Base-by-base conservation (phyloP, 306 rosid species). In the Cucurbita argyrosperma region DNA sequence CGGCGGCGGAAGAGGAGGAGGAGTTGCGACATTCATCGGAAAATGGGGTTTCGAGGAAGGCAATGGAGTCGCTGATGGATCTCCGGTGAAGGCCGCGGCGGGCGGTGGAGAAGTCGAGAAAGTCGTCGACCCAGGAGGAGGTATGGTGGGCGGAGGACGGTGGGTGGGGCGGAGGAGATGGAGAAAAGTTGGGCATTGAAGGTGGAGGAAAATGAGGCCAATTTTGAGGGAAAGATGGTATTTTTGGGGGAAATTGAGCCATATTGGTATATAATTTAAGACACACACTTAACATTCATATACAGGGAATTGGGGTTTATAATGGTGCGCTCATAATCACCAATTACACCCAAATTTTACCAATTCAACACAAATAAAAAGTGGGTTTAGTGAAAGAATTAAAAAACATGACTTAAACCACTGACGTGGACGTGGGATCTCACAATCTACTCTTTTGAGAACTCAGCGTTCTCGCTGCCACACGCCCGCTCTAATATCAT, bases 161-260 rank as follows among this genome's bases (percentile, higher is more conserved):
- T 39, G 78, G 80, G 15, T 85, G n/a, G 37, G 89, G 23, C 50
- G 74, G 72, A 51, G 67, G 87, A 51, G 85, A 86, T 74, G 71
- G 71, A 18, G 71, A 1, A 7, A 19, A 66, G 45, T 43, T 61
- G 26, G 90, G 85, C 92, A 63, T 63, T 39, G 65, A 13, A 59
- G 71, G 71, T 7, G 68, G 68, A n/a, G 71, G 71, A 64, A 64
- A 67, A 67, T 2, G 68, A 35, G 91, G 84, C 92, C 90, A 89
- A 85, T 93, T 89, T 52, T 87, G 96, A 53, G 96, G 69, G 78
- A 88, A 85, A 82, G 79, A 87, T 7, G 98, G 98, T 80, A 84
- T 79, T 84, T 94, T 94, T 12, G 98, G 98, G 56, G 98, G 98
- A 74, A 94, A 90, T 81, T 94, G 97, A 74, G 98, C 96, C 98